Conservation (phyloP, 164 flowering plant genomes). For the Hamamelis virginiana region DNA sequence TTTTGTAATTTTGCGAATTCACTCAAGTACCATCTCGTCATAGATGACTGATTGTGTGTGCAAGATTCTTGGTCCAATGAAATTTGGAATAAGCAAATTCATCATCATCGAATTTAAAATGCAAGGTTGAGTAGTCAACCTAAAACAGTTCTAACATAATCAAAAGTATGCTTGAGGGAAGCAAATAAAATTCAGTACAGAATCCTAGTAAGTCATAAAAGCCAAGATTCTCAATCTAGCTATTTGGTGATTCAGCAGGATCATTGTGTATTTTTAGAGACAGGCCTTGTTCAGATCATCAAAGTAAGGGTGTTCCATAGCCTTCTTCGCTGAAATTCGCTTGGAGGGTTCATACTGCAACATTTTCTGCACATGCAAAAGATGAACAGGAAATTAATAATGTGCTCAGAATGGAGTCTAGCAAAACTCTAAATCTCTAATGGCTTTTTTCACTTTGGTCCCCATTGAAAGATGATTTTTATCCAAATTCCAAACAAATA, state of each 20-base stretch:
- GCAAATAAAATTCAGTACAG: constrained; percentile 22
- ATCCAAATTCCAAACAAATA: too few relatives aligned
- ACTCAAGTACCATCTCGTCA: too few relatives aligned
- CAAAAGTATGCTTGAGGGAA: constrained; percentile 45
- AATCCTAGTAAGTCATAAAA: background rate
- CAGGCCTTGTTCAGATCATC: constrained; percentile 55
- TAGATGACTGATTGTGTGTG: too few relatives aligned
- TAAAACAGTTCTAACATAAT: background rate
- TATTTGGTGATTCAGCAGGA: background rate
- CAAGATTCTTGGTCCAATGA: too few relatives aligned
- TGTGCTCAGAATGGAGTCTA: too few relatives aligned
- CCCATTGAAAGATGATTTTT: too few relatives aligned
- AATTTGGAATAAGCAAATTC: too few relatives aligned
- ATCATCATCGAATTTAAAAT: too few relatives aligned
- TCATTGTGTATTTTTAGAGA: constrained; percentile 30
- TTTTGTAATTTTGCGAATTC: too few relatives aligned
- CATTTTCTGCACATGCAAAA: constrained; percentile 60
- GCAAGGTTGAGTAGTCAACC: background rate
- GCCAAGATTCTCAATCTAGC: background rate
- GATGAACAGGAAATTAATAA: too few relatives aligned
- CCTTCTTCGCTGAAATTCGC: constrained; percentile 85
- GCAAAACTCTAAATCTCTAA: too few relatives aligned
- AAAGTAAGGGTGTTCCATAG: constrained; percentile 86
- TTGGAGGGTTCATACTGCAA: constrained; percentile 69
- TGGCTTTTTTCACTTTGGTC: too few relatives aligned